A percentile compares a stretch with the other conserved stretches of the same genome.
phyloP scores from a whole-genome alignment of 352 stramenopile species.

The Thalassiosira mediterranea region DNA sequence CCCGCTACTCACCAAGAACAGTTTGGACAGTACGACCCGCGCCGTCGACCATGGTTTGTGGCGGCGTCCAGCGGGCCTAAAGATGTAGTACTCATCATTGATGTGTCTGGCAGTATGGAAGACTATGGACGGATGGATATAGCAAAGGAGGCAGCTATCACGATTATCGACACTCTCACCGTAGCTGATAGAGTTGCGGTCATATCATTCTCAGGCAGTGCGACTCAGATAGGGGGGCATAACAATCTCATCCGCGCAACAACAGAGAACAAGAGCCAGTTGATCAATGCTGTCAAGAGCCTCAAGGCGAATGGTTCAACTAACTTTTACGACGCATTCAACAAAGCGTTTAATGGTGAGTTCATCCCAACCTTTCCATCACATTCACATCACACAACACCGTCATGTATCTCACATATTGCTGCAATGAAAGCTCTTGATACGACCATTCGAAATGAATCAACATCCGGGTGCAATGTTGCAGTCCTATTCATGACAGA shows the following conservation, averaged over 20 bases:
- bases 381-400: too few relatives aligned
- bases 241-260: conserved; percentile 41
- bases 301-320: conserved; percentile 38
- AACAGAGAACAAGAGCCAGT: conserved; percentile 50
- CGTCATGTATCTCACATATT: too few relatives aligned
- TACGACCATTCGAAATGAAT: conserved; percentile 40
- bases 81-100: conserved; percentile 51
- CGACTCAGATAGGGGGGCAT: conserved; percentile 19
- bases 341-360: conserved; percentile 46
- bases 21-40: conserved; percentile 50
- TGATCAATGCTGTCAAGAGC: conserved; percentile 36
- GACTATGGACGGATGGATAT: conserved; percentile 15
- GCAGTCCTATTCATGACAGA: conserved; percentile 61
- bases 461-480: conserved; percentile 45
- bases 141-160: conserved; percentile 26
- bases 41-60: conserved; percentile 51
- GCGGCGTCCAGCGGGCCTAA: conserved; percentile 29
- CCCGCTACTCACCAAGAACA: conserved; percentile 29
- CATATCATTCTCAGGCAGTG: conserved; percentile 43
- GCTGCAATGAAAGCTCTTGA: conserved; percentile 49
- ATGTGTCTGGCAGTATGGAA: conserved; percentile 51
- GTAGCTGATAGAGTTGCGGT: conserved; percentile 59
- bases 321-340: conserved; percentile 45
- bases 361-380: too few relatives aligned
- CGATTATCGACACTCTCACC: conserved; percentile 33